Conservation (phyloP, 2,329 filamentous ascomycete genomes). For the Fusarium brachygibbosum region DNA sequence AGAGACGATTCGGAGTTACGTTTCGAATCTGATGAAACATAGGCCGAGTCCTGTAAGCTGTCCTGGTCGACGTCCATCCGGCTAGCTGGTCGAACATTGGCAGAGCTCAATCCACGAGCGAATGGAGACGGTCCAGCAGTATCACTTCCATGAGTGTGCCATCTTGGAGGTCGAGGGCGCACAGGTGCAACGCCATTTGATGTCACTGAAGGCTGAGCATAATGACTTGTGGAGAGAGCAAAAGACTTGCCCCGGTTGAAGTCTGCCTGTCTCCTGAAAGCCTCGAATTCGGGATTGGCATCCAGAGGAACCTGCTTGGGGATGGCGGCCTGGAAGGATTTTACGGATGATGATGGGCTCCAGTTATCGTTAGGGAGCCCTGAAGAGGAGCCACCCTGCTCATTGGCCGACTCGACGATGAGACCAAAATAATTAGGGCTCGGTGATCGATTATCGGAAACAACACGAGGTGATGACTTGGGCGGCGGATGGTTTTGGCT, state of each 20-base stretch:
- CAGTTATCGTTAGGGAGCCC: constrained; percentile 77
- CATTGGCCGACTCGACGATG: constrained; percentile 70
- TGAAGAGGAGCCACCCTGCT: constrained; percentile 73
- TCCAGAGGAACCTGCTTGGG: constrained; percentile 79
- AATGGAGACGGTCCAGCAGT: constrained; percentile 55
- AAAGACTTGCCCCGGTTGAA: constrained; percentile 64
- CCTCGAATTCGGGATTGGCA: constrained; percentile 85
- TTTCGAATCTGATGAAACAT: constrained; percentile 68
- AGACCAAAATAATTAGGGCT: constrained; percentile 93
- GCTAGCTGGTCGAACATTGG: constrained; percentile 41
- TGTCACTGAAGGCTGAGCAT: constrained; percentile 54
- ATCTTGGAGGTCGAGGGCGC: constrained; percentile 61
- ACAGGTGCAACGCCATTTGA: constrained; percentile 44
- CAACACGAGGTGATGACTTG: constrained; percentile 60
- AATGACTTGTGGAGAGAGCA: constrained; percentile 63
- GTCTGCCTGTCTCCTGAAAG: constrained; percentile 81
- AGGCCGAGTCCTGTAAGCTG: constrained; percentile 65
- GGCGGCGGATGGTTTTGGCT: constrained; percentile 69
- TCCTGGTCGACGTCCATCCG: constrained; percentile 63
- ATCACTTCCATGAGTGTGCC: constrained; percentile 64
- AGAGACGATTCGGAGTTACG: constrained; percentile 65
- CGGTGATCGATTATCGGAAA: constrained; percentile 60
- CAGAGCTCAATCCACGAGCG: constrained; percentile 41
- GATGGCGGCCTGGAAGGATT: constrained; percentile 76
- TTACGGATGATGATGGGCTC: constrained; percentile 78